Conservation (phyloP, 208 protist genomes). For the Leishmania tarentolae region DNA sequence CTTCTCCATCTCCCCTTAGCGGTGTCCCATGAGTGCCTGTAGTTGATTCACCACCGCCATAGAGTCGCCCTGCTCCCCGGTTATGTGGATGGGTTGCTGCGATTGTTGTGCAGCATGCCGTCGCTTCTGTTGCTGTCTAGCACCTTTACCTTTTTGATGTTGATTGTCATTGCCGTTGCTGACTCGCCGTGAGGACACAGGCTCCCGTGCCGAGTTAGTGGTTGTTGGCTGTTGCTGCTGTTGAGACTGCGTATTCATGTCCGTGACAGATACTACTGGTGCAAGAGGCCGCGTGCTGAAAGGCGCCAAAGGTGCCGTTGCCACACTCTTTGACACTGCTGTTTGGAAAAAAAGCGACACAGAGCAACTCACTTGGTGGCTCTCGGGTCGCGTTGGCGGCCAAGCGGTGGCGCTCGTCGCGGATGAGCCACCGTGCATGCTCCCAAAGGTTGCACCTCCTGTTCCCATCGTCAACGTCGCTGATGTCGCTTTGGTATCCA, state of each 20-base stretch:
- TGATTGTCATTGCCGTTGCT: neutral
- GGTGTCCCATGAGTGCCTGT: constrained; percentile 19
- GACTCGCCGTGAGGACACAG: neutral
- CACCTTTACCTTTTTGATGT: neutral
- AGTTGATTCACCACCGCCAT: constrained; percentile 34
- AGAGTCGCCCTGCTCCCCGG: constrained; percentile 21
- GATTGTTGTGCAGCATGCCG: neutral
- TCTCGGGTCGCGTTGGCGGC: neutral
- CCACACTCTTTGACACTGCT: neutral
- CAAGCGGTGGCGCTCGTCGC: neutral
- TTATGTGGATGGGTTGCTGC: constrained; percentile 22
- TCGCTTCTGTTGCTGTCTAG: neutral
- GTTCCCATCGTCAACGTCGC: neutral
- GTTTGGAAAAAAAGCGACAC: constrained; percentile 24
- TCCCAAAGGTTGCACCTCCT: neutral
- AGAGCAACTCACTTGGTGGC: neutral
- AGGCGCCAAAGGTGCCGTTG: constrained; percentile 15
- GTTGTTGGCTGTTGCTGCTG: neutral
- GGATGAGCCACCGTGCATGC: neutral
- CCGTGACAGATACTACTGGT: neutral
- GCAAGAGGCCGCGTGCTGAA: constrained; percentile 33
- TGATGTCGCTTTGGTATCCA: neutral
- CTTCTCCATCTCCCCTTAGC: neutral
- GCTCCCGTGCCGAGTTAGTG: neutral
- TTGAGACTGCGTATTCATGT: neutral